Evolutionary conservation across 495 filamentous ascomycete species (phyloP).

Genomic region (Beverwykella pulmonaria): DNA sequence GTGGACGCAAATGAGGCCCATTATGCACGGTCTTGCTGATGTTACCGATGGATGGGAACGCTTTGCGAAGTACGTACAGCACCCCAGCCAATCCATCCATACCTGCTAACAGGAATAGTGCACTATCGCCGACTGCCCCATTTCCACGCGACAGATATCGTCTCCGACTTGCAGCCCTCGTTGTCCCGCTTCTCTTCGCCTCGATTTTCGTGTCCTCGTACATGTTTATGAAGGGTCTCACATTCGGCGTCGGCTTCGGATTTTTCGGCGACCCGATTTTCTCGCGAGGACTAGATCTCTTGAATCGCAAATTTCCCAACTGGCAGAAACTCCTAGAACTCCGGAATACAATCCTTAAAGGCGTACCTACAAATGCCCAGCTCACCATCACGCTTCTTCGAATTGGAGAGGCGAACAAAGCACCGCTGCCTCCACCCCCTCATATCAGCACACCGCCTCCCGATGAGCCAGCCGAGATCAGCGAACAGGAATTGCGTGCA

Average conservation of each 20-base stretch:
- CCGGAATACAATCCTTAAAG: constrained; percentile 70
- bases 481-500: constrained; percentile 51
- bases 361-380: constrained; percentile 87
- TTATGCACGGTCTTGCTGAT: constrained; percentile 76
- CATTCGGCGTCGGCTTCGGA: constrained; percentile 66
- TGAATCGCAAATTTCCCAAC: constrained; percentile 69
- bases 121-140: constrained; percentile 75
- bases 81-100: neutral
- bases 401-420: constrained; percentile 79
- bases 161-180: constrained; percentile 62
- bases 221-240: constrained; percentile 69
- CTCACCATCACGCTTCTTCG: constrained; percentile 83
- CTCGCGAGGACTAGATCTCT: constrained; percentile 55
- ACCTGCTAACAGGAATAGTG: constrained; percentile 49
- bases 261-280: constrained; percentile 85
- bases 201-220: constrained; percentile 70
- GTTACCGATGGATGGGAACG: constrained; percentile 79
- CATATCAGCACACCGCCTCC: constrained; percentile 58
- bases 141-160: constrained; percentile 68
- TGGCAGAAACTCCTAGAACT: constrained; percentile 77
- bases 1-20: constrained; percentile 71
- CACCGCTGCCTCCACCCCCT: constrained; percentile 81
- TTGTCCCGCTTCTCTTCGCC: constrained; percentile 59
- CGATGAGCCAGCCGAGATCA: constrained; percentile 52
- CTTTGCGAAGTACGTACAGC: constrained; percentile 71